Base-by-base conservation (phyloP, 2,329 filamentous ascomycete species). In the Thelonectria olida region DNA sequence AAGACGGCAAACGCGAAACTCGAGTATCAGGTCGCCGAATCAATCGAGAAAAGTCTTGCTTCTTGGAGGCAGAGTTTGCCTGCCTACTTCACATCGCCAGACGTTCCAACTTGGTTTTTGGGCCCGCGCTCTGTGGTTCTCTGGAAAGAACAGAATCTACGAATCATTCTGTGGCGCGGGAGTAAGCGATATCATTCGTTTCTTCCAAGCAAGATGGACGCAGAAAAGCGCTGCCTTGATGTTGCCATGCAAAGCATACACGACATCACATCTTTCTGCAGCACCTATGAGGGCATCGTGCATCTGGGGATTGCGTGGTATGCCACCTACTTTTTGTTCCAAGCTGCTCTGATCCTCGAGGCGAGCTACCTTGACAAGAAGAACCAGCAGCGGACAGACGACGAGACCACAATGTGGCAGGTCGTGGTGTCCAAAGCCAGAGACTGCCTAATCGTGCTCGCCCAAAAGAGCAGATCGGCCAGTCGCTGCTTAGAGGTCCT, bases 291-390 rank as follows among this genome's bases (percentile, higher is more conserved):
- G 9, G 61, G 59, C 4, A 55, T 57, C 7, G 65, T 77, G 6
- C 75, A 76, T 17, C 71, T 74, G 15, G 72, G 79, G 34, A 64
- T 76, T 5, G 73, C 72, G 2, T 81, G 79, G 79, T 82, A 82
- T 61, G 76, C 74, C 1, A 76, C 79, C 10, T 82, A 80, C 64
- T 81, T 81, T 56, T 66, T 81, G 2, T 82, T 82, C 55, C 80
- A 82, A 54, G 79, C 79, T 0, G 75, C 75, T 0, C 69, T 82
- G 3, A 78, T 82, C 3, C 76, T 78, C 1, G 73, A 76, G 48
- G 61, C 61, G 2, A 63, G 61, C 13, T 56, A 55, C 20, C 42
- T 64, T 6, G 42, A 58, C n/a, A 57, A 58, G 22, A 44, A 48
- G 7, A 56, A 27, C 34, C 58, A 62, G 19, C 56, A 59, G 13